A percentile compares a stretch with the other conserved stretches of the same genome.
Evolutionary conservation across 108 stramenopile species (phyloP).

Genomic region (Cyclotella baltica): DNA sequence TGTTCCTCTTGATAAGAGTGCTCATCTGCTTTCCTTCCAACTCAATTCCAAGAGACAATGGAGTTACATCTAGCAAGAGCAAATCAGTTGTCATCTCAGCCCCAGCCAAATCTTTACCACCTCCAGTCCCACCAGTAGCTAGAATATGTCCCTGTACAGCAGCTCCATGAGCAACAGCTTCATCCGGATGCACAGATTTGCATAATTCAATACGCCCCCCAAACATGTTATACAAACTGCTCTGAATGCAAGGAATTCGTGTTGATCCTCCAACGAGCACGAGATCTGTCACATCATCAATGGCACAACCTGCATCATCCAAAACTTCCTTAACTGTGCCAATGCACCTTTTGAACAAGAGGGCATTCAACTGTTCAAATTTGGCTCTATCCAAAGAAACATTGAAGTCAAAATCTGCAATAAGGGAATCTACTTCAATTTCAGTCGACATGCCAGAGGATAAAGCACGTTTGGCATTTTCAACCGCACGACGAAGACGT

Average conservation of each 20-base stretch:
- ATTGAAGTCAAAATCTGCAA: slow-evolving; percentile 58
- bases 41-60: slow-evolving; percentile 89
- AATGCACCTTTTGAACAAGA: slow-evolving; percentile 72
- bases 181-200: slow-evolving; percentile 80
- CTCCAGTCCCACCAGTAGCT: slow-evolving; percentile 63
- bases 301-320: slow-evolving; percentile 68
- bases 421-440: slow-evolving; percentile 68
- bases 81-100: slow-evolving; percentile 69
- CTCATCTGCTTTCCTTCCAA: slow-evolving; percentile 74
- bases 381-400: slow-evolving; percentile 48
- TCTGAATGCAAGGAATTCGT: slow-evolving; percentile 69
- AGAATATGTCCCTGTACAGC: slow-evolving; percentile 82
- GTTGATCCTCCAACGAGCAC: slow-evolving; percentile 83
- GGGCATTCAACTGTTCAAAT: slow-evolving; percentile 64
- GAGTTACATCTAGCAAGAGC: slow-evolving; percentile 89
- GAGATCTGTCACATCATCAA: slow-evolving; percentile 71
- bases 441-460: slow-evolving; percentile 61
- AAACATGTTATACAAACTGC: slow-evolving; percentile 68
- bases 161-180: slow-evolving; percentile 79
- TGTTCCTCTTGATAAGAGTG: slow-evolving; percentile 77
- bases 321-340: slow-evolving; percentile 81
- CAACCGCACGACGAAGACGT: slow-evolving; percentile 74
- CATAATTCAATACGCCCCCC: slow-evolving; percentile 69
- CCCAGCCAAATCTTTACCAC: slow-evolving; percentile 65
- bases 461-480: slow-evolving; percentile 80